Conservation (phyloP, 192 early-diverging fungal genomes). For the Coemansia sp. region DNA sequence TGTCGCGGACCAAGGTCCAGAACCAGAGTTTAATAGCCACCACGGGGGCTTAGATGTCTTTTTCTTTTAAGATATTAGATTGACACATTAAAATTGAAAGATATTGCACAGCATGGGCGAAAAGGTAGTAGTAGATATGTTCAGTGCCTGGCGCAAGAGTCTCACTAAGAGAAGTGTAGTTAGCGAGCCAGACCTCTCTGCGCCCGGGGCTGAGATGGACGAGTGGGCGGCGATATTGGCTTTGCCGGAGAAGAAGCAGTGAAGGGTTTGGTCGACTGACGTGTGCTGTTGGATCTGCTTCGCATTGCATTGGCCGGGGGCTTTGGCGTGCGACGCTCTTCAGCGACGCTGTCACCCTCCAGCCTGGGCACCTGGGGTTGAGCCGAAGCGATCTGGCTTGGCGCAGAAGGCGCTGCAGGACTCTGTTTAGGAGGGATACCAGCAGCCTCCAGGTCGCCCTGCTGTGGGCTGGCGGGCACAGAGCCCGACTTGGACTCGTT, state of each 20-base stretch:
- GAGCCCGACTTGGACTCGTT: conserved; percentile 12
- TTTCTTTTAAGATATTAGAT: background rate
- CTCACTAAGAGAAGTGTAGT: background rate
- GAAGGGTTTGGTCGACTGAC: conserved; percentile 8
- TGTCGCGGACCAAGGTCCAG: background rate
- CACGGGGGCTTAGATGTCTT: background rate
- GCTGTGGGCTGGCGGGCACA: conserved; percentile 18
- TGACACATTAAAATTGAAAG: background rate
- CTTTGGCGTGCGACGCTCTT: background rate
- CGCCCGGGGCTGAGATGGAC: conserved; percentile 40
- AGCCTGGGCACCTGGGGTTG: background rate
- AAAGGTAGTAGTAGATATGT: background rate
- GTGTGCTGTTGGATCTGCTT: conserved; percentile 15
- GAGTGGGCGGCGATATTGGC: conserved; percentile 22
- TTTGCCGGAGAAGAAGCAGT: conserved; percentile 10
- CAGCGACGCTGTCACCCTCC: background rate
- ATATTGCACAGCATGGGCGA: background rate
- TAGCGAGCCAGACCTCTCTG: conserved; percentile 33
- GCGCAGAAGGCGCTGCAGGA: background rate
- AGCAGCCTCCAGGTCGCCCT: background rate
- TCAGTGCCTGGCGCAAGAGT: background rate
- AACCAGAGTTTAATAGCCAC: background rate
- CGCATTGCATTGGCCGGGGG: conserved; percentile 21
- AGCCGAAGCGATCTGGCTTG: background rate
- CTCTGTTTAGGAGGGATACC: background rate